Evolutionary conservation across 2,329 filamentous ascomycete genomes (phyloP), one percentile per base, ranked within the genome.

Genomic region (Gyromitra esculenta): DNA sequence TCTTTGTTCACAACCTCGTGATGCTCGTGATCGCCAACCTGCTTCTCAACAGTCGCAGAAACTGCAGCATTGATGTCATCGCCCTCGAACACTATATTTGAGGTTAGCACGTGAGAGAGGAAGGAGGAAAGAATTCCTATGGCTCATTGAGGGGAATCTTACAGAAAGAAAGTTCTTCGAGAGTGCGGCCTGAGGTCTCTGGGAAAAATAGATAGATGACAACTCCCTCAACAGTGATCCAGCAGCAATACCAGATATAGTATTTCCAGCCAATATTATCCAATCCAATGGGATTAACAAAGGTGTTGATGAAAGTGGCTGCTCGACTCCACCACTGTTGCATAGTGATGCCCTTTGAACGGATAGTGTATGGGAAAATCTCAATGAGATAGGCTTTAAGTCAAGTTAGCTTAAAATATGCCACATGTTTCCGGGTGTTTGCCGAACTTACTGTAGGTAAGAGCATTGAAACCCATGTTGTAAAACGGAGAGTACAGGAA

Each of bases 391-490:
- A 89, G 13, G 87, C 83, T 85, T 68, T 15, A 64, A 48, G 45
- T 45, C 39, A 39, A n/a, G 45, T 77, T 68, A 72, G 69, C 4
- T n/a, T 68, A 11, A 21, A 15, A 5, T 11, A 31, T 37, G n/a
- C n/a, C 31, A 9, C 43, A 48, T 11, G 39, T n/a, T 45, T 6
- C 7, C 11, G 39, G 57, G 15, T 25, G 41, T 11, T 5, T 43
- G 13, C 15, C 8, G 31, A 39, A 81, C 85, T 82, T 81, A 87
- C 86, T 90, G 82, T 90, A 90, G 0, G 88, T 89, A 70, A 91
- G 84, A 13, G 89, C 88, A 80, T 91, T 91, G 82, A 90, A 89
- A n/a, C 88, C 89, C 64, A 91, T 85, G 79, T 90, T 90, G 81
- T 91, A 91, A 76, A 84, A 85, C 2, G 88, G 87, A 8, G 85